phyloP scores from a whole-genome alignment of 768 basidiomycete species.

The Amanita exitialis region DNA sequence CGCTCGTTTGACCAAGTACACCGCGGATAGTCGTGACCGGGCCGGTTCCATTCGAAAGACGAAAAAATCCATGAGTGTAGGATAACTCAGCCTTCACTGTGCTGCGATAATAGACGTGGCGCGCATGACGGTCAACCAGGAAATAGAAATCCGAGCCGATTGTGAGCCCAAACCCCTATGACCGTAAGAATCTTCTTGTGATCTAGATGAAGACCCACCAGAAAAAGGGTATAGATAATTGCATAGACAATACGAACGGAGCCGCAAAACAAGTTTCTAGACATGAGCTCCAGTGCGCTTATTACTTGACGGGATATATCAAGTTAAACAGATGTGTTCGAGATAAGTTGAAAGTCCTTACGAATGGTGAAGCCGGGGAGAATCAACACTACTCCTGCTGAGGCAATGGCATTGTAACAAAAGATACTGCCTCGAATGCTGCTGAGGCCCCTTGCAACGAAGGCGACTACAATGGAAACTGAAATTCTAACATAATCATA shows the following conservation, averaged over 20 bases:
- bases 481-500: constrained; percentile 48
- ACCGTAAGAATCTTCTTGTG: neutral
- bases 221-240: constrained; percentile 76
- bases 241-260: constrained; percentile 80
- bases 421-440: constrained; percentile 67
- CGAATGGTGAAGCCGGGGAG: constrained; percentile 80
- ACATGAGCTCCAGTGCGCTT: constrained; percentile 72
- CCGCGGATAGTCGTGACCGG: constrained; percentile 26
- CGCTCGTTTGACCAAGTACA: constrained; percentile 35
- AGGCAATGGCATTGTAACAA: constrained; percentile 87
- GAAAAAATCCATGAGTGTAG: constrained; percentile 46
- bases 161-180: constrained; percentile 72
- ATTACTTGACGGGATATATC: constrained; percentile 37
- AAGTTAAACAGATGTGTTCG: neutral
- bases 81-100: constrained; percentile 27
- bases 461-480: constrained; percentile 75
- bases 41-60: constrained; percentile 33
- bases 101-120: constrained; percentile 38
- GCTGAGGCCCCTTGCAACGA: constrained; percentile 70
- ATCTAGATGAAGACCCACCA: constrained; percentile 31
- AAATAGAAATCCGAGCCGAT: constrained; percentile 79
- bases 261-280: constrained; percentile 71
- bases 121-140: constrained; percentile 52
- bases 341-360: constrained; percentile 26
- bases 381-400: constrained; percentile 84